phyloP scores from a whole-genome alignment of 2,329 filamentous ascomycete species.

The Penicillium sp. region DNA sequence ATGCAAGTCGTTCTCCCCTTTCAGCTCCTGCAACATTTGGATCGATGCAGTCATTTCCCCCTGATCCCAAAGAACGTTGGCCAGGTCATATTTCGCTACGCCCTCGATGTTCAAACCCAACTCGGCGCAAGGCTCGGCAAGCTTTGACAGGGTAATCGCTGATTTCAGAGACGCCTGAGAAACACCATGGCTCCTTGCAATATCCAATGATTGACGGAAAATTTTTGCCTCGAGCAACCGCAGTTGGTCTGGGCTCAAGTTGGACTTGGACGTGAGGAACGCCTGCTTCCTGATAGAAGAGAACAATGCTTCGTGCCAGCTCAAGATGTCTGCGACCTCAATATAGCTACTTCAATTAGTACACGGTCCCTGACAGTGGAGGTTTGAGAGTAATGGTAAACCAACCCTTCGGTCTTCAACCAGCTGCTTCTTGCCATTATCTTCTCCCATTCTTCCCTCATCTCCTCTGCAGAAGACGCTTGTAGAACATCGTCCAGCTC shows the following conservation, averaged over 20 bases:
- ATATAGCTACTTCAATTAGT: slow-evolving; percentile 39
- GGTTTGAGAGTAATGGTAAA: slow-evolving; percentile 7
- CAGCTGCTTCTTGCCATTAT: slow-evolving; percentile 70
- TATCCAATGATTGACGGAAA: slow-evolving; percentile 71
- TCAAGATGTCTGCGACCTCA: slow-evolving; percentile 78
- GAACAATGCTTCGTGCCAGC: slow-evolving; percentile 79
- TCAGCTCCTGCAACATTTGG: slow-evolving; percentile 76
- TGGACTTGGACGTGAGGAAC: slow-evolving; percentile 62
- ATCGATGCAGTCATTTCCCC: slow-evolving; percentile 89
- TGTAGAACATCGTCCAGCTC: slow-evolving; percentile 79
- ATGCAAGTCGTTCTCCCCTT: slow-evolving; percentile 61
- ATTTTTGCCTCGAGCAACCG: slow-evolving; percentile 73
- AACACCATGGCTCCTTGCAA: slow-evolving; percentile 77
- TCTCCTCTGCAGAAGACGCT: slow-evolving; percentile 59
- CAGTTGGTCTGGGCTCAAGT: slow-evolving; percentile 63
- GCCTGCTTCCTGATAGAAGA: slow-evolving; percentile 73
- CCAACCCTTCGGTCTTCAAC: slow-evolving; percentile 81
- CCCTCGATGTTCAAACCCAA: slow-evolving; percentile 77
- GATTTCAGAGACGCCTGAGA: slow-evolving; percentile 85
- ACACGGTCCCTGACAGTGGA: not conserved
- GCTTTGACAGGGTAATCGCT: slow-evolving; percentile 76
- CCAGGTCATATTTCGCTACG: slow-evolving; percentile 76
- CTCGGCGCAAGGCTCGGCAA: slow-evolving; percentile 68
- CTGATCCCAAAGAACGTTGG: slow-evolving; percentile 91
- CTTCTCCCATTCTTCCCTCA: slow-evolving; percentile 62